phyloP scores from a whole-genome alignment of 371 early-diverging fungal species.

The Rhizopus sp. region DNA sequence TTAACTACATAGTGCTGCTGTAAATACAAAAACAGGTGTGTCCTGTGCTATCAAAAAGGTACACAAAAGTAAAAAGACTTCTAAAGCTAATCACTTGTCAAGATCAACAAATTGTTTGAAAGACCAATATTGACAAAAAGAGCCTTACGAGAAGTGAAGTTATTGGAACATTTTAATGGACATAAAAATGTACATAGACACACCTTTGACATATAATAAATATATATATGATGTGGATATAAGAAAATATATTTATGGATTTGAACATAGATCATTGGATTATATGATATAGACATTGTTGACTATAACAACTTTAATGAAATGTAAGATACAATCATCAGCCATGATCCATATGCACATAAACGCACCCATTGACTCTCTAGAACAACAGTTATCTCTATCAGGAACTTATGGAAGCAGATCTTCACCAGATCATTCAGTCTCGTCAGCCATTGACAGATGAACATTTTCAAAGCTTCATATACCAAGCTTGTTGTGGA shows the following conservation, averaged over 20 bases:
- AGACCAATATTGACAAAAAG: conserved; percentile 81
- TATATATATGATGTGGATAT: not conserved
- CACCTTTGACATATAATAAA: conserved; percentile 4
- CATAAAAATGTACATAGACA: conserved; percentile 74
- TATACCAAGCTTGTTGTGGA: conserved; percentile 95
- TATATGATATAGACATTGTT: conserved; percentile 55
- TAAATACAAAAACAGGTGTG: conserved; percentile 11
- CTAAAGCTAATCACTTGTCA: not conserved
- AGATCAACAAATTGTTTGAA: conserved; percentile 54
- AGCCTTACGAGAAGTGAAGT: conserved; percentile 81
- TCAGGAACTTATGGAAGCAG: conserved; percentile 97
- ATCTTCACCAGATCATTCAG: conserved; percentile 76
- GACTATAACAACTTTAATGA: conserved; percentile 71
- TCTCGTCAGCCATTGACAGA: conserved; percentile 55
- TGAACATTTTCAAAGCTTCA: conserved; percentile 88
- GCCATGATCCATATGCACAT: not conserved
- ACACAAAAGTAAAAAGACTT: not conserved
- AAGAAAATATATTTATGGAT: not conserved
- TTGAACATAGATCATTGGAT: conserved; percentile 67
- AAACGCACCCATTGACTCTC: not conserved
- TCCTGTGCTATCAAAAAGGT: conserved; percentile 24
- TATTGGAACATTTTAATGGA: conserved; percentile 81
- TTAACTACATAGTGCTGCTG: conserved; percentile 1
- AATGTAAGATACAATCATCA: conserved; percentile 52
- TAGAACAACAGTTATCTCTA: conserved; percentile 61